These are phyloP conservation scores for Globisporangium cylindrosporum DNA, from an alignment of 352 stramenopile genomes.

Conservation along the genomic window DNA sequence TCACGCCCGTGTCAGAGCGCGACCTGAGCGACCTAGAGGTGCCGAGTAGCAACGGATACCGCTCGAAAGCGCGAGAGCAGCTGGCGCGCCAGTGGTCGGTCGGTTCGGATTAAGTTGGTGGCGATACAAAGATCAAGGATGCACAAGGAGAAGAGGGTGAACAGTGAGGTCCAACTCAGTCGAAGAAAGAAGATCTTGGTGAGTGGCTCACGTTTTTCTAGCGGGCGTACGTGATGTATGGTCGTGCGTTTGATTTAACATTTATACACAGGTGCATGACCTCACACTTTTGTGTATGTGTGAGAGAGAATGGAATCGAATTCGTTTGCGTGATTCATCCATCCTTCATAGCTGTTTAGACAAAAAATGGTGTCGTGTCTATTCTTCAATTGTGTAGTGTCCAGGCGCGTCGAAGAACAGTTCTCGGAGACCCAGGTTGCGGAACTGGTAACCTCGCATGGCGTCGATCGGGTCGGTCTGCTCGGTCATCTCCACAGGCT, in stretches of 20 bases:
- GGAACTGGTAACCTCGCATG: slow-evolving; percentile 59
- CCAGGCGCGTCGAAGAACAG: slow-evolving; percentile 45
- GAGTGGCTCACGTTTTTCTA: neutral
- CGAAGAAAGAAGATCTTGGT: neutral
- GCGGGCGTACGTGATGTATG: slow-evolving; percentile 3
- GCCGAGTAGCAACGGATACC: slow-evolving; percentile 46
- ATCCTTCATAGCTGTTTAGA: no score
- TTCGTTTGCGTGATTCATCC: neutral
- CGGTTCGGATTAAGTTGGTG: slow-evolving; percentile 28
- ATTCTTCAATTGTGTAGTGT: slow-evolving; percentile 46
- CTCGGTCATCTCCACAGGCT: slow-evolving; percentile 13
- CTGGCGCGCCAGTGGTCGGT: slow-evolving; percentile 60
- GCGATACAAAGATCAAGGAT: neutral
- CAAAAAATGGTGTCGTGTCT: slow-evolving; percentile 1
- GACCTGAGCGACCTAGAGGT: slow-evolving; percentile 34
- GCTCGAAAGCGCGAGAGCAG: slow-evolving; percentile 56
- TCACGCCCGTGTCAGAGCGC: slow-evolving; percentile 37
- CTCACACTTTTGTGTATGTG: neutral
- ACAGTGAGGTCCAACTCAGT: neutral
- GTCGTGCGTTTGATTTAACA: slow-evolving; percentile 10
- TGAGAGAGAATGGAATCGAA: neutral
- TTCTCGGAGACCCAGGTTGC: slow-evolving; percentile 34
- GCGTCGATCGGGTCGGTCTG: slow-evolving; percentile 34
- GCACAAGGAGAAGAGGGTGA: neutral
- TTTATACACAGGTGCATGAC: slow-evolving; percentile 7